Evolutionary conservation across 2,329 filamentous ascomycete species (phyloP), one percentile per base, ranked within the genome.

Genomic region (Diplocarpon mali): DNA sequence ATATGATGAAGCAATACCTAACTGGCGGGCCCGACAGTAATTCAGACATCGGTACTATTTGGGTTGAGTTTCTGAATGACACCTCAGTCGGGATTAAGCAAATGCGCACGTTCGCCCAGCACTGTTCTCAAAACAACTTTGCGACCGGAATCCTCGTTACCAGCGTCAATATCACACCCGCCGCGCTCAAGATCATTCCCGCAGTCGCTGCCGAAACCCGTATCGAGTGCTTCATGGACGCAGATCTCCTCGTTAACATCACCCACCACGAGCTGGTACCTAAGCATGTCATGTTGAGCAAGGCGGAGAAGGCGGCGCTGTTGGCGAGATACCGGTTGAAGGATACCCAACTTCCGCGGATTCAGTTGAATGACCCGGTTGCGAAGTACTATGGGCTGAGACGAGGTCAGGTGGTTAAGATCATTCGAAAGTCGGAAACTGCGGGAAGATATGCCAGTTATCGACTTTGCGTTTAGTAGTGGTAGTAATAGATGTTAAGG

Each of bases 401-500:
- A 70, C 76, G 89, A 62, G 88, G 89, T 3, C 85, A 95, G 67
- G 89, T 98, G 2, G 92, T 98, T 60, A 98, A 98, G 77, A 98
- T 98, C 59, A 95, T 98, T 59, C 75, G 92, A 54, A 89, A 83
- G 65, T 89, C 83, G 61, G 92, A 96, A 72, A 98, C 92, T 45
- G 92, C 92, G 12, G 92, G 92, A 50, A 76, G 92, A 42, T 98
- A 98, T 67, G 92, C 92, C 39, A 95, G 87, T 76, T 98, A 98
- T 67, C 73, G 90, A 57, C 61, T 81, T 44, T 80, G 76, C 54
- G 77, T 81, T 55, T 82, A 65, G 67, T 31, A 5, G 5, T 11
- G 2, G 37, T 5, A 27, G 13, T 32, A 13, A 31, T 37, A 6
- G 20, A 6, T 24, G 24, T 38, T 17, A 8, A 15, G 10, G 7